Percentiles rank a stretch among this genome's conserved stretches.
These are phyloP conservation scores for Pichia exigua DNA, from an alignment of 805 yeast genomes.

Conservation along the genomic window DNA sequence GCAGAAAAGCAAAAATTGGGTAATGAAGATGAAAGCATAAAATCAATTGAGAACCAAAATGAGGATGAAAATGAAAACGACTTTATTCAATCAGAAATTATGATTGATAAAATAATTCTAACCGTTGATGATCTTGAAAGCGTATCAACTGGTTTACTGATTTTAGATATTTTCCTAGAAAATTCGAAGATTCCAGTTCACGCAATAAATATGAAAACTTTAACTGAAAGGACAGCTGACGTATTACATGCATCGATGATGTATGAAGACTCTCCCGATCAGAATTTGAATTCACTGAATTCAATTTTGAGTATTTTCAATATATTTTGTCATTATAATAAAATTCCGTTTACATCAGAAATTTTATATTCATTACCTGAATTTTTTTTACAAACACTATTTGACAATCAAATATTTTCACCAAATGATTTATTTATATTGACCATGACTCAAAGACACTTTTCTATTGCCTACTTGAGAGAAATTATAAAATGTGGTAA, in stretches of 20 bases:
- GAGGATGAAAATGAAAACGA: background rate
- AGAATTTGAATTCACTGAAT: conserved; percentile 29
- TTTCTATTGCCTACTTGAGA: conserved; percentile 7
- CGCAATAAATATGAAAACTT: conserved; percentile 49
- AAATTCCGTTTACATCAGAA: conserved; percentile 26
- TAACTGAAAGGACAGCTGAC: conserved; percentile 64
- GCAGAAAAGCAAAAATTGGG: conserved; percentile 12
- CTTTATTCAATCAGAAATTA: conserved; percentile 6
- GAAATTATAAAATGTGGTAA: conserved; percentile 13
- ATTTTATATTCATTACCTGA: conserved; percentile 25
- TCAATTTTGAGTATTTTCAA: conserved; percentile 28
- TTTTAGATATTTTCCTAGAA: conserved; percentile 23
- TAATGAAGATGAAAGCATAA: background rate
- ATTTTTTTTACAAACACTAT: conserved; percentile 17
- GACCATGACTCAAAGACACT: conserved; percentile 20
- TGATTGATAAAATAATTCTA: conserved; percentile 19
- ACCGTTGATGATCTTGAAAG: conserved; percentile 23
- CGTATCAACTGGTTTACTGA: conserved; percentile 24
- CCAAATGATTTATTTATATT: conserved; percentile 19
- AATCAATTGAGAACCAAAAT: conserved; percentile 20
- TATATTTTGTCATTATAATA: conserved; percentile 25
- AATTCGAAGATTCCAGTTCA: conserved; percentile 29
- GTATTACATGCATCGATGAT: conserved; percentile 53
- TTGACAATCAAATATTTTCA: conserved; percentile 15
- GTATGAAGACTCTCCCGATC: conserved; percentile 12